A percentile compares a stretch with the other conserved stretches of the same genome.
These are phyloP conservation scores for Delphinella strobiligena DNA, from an alignment of 2,329 filamentous ascomycete genomes.

Conservation along the genomic window DNA sequence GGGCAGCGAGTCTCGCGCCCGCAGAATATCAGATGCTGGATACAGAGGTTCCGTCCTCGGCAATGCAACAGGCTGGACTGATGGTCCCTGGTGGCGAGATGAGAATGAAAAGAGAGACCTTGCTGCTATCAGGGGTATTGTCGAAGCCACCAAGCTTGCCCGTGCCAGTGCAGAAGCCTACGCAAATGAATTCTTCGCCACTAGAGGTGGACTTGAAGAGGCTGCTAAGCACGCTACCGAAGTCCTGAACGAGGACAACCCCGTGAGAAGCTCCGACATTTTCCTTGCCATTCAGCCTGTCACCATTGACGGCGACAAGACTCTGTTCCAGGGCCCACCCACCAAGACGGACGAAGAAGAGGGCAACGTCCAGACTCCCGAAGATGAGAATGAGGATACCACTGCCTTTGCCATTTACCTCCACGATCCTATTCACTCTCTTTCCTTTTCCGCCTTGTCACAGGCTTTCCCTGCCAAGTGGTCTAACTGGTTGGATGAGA, in stretches of 20 bases:
- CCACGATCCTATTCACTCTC: conserved; percentile 80
- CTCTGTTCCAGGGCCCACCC: conserved; percentile 47
- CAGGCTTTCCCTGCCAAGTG: conserved; percentile 76
- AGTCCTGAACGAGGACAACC: conserved; percentile 70
- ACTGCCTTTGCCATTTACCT: conserved; percentile 68
- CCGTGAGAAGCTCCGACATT: conserved; percentile 83
- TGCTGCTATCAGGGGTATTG: conserved; percentile 64
- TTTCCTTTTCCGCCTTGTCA: conserved; percentile 72
- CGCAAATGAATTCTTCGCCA: conserved; percentile 69
- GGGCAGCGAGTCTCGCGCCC: conserved; percentile 69
- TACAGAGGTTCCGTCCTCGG: conserved; percentile 35
- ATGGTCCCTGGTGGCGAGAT: conserved; percentile 93
- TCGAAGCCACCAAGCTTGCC: conserved; percentile 83
- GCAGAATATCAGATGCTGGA: conserved; percentile 48
- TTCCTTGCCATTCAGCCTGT: conserved; percentile 94
- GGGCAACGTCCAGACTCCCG: conserved; percentile 39
- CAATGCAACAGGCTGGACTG: conserved; percentile 56
- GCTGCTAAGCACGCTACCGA: conserved; percentile 72
- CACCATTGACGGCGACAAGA: conserved; percentile 48
- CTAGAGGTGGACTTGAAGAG: conserved; percentile 65
- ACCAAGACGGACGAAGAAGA: conserved; percentile 37
- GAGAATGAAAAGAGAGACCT: conserved; percentile 53
- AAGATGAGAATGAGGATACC: conserved; percentile 43
- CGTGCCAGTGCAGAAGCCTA: conserved; percentile 83
- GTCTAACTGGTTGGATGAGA: conserved; percentile 82